Evolutionary conservation across 2,329 filamentous ascomycete species (phyloP).

Genomic region (Lachnellula subtilissima): DNA sequence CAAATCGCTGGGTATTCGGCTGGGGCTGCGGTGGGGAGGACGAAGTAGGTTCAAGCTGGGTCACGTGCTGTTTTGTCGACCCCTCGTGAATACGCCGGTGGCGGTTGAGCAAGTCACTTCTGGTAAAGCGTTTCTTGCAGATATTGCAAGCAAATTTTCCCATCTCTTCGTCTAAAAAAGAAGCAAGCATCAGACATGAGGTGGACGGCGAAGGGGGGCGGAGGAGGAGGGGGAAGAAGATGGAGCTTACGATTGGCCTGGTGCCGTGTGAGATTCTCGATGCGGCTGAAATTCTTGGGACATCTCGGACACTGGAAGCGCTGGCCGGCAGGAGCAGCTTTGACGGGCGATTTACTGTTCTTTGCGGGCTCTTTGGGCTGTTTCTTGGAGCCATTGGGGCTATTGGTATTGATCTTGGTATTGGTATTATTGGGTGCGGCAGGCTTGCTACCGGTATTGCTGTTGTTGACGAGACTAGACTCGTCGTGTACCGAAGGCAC

Average conservation of each 20-base stretch:
- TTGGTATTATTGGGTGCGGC: background rate
- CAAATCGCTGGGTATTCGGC: slow-evolving; percentile 6
- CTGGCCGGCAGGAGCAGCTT: slow-evolving; percentile 3
- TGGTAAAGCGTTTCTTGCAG: slow-evolving; percentile 28
- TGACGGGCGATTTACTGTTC: slow-evolving; percentile 2
- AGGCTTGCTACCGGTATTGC: no score
- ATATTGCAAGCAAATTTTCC: slow-evolving; percentile 27
- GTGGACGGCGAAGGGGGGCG: background rate
- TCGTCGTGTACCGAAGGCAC: no score
- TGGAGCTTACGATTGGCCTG: slow-evolving; percentile 28
- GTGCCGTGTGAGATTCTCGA: slow-evolving; percentile 30
- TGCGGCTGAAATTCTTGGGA: slow-evolving; percentile 29
- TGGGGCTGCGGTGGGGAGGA: slow-evolving; percentile 3
- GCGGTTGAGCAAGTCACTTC: slow-evolving; percentile 29
- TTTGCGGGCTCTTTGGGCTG: slow-evolving; percentile 13
- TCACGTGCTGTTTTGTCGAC: slow-evolving; percentile 12
- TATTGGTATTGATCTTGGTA: background rate
- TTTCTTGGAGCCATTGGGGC: background rate
- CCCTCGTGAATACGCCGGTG: slow-evolving; percentile 27
- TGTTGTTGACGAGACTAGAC: no score
- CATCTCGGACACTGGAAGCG: slow-evolving; percentile 28
- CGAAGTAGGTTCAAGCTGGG: slow-evolving; percentile 6
- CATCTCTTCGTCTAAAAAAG: slow-evolving; percentile 24
- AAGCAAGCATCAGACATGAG: background rate
- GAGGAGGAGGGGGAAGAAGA: background rate